Percentiles rank a stretch among this genome's conserved stretches.
Evolutionary conservation across 164 flowering plant genomes (phyloP).

Genomic region (Sextonia rubra): DNA sequence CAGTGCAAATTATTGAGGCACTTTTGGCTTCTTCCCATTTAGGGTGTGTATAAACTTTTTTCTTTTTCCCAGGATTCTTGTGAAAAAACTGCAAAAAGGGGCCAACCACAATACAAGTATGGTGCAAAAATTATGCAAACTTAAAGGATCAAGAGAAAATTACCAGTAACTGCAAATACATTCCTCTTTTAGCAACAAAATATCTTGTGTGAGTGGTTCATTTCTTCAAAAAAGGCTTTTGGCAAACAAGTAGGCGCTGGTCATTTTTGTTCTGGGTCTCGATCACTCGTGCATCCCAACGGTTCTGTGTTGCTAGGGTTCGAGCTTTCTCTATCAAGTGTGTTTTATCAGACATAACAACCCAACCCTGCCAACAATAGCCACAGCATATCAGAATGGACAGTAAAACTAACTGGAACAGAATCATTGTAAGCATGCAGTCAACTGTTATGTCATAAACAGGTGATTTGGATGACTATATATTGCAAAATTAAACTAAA

Average conservation of each 20-base stretch:
- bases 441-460: not conserved
- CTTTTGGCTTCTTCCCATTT: not conserved
- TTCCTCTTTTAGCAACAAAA: conserved; percentile 5
- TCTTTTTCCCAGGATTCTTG: not conserved
- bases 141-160: not conserved
- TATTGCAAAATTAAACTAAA: too few relatives aligned
- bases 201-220: conserved; percentile 26
- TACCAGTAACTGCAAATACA: conserved; percentile 15
- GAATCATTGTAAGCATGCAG: not conserved
- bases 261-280: conserved; percentile 84
- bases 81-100: not conserved
- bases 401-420: conserved; percentile 11
- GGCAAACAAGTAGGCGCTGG: conserved; percentile 88
- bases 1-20: not conserved
- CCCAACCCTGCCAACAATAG: conserved; percentile 71
- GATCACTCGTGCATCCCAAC: conserved; percentile 95
- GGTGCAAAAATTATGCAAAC: not conserved
- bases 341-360: conserved; percentile 61
- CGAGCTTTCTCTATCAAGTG: conserved; percentile 77
- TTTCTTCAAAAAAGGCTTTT: conserved; percentile 83
- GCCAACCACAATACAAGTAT: not conserved
- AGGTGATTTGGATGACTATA: too few relatives aligned
- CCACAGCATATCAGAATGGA: conserved; percentile 14
- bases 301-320: conserved; percentile 53
- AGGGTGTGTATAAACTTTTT: not conserved